A percentile compares a stretch with the other conserved stretches of the same genome.
Evolutionary conservation across 345 rosid species (phyloP).

Genomic region (Salix dunnii): DNA sequence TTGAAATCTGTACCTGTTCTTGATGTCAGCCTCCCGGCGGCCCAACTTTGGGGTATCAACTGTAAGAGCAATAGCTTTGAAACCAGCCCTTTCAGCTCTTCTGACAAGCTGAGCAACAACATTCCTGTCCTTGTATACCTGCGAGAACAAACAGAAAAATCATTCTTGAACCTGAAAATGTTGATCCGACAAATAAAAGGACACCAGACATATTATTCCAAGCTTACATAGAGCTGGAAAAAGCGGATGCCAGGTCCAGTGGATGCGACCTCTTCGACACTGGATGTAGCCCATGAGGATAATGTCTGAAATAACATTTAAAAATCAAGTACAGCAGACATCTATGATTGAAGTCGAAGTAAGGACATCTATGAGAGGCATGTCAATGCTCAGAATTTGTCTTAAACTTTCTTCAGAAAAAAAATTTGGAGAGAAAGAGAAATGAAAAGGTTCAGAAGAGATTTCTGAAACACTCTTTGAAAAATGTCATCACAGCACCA

Average conservation of each 20-base stretch:
- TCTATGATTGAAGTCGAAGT: not conserved
- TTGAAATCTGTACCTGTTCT: conserved; percentile 57
- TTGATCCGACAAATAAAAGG: not conserved
- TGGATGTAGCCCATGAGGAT: conserved; percentile 93
- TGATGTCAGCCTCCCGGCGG: conserved; percentile 94
- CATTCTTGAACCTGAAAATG: not conserved
- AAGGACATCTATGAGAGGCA: not conserved
- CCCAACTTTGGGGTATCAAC: conserved; percentile 94
- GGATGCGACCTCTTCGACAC: conserved; percentile 93
- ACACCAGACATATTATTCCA: not conserved
- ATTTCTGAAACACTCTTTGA: not conserved
- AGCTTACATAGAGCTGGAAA: conserved; percentile 89
- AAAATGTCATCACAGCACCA: not conserved
- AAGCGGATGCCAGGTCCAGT: conserved; percentile 89
- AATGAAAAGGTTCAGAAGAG: not conserved
- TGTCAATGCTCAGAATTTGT: not conserved
- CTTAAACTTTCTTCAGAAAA: not conserved
- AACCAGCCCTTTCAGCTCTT: conserved; percentile 92
- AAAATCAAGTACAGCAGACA: not conserved
- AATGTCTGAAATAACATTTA: conserved; percentile 49
- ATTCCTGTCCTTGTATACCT: conserved; percentile 80
- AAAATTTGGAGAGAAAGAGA: not conserved
- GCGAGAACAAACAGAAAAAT: not conserved
- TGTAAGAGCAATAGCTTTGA: conserved; percentile 90
- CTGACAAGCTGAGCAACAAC: conserved; percentile 77